Base-by-base conservation (phyloP, 139 green algal genomes). In the Diplosphaera chodatii region DNA sequence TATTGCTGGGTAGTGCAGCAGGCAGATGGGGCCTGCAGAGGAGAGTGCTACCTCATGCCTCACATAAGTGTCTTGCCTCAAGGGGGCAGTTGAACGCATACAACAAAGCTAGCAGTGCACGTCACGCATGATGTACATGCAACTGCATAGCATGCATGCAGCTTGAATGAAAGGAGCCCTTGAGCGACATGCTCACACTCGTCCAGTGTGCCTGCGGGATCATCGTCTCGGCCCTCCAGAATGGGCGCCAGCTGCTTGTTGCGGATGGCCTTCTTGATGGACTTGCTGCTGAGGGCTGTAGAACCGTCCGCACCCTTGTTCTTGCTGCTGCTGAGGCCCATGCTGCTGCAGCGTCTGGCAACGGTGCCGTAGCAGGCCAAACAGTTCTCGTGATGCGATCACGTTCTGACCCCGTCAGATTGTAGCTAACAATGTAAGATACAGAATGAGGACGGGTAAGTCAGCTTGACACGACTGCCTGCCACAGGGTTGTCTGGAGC, bases 1-100 rank as follows among this genome's bases (percentile, higher is more conserved):
- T 1, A 90, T 33, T 16, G 80, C 63, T 1, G 81, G 86, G 29
- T 87, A 91, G 37, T 77, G 48, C 1, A 84, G 74, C 28, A 86
- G 80, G 75, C 86, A 91, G 5, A 91, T 91, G 21, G 86, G 84
- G 63, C 86, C 48, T 59, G 48, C 48, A 59, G 10, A 8, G 37
- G 10, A 48, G 8, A 13, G 8, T 48, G 10, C 8, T 21, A 48
- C 13, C 37, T 8, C 13, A 21, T 48, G 37, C 13, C 37, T n/a
- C n/a, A n/a, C n/a, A n/a, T n/a, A 48, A 13, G 37, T 48, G 10
- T 13, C 8, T 8, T 21, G 37, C 37, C 8, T 48, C 37, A 48
- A 21, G 10, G 13, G 37, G 37, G 37, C 37, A 13, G 37, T 48
- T 48, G 37, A 48, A 48, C 10, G 37, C 37, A 48, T 8, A 8